phyloP scores from a whole-genome alignment of 2,329 filamentous ascomycete genomes.

The Xylariaceae sp. region DNA sequence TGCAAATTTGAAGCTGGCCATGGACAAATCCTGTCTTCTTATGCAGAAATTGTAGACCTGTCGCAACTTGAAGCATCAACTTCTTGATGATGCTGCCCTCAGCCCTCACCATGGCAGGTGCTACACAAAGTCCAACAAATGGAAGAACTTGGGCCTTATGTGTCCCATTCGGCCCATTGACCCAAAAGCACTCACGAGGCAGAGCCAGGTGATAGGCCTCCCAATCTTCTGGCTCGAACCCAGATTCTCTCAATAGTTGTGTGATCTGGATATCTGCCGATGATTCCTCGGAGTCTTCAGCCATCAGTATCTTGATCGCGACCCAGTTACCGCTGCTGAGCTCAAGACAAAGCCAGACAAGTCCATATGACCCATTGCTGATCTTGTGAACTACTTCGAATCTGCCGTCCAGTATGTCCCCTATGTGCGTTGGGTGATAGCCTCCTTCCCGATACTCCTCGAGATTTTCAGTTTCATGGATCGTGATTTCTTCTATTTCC shows the following conservation, averaged over 20 bases:
- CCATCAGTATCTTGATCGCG: not conserved
- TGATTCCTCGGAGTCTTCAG: not conserved
- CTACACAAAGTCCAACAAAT: no score
- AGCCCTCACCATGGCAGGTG: not conserved
- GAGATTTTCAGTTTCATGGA: no score
- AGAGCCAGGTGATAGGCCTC: slow-evolving; percentile 4
- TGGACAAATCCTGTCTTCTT: not conserved
- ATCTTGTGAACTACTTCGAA: not conserved
- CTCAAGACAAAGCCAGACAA: not conserved
- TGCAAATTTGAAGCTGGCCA: not conserved
- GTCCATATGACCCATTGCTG: not conserved
- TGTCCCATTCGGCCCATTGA: slow-evolving; percentile 9
- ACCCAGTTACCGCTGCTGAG: not conserved
- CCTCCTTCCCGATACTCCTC: not conserved
- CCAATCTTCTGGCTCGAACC: not conserved
- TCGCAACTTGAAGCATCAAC: not conserved
- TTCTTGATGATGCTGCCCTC: not conserved
- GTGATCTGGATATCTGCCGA: not conserved
- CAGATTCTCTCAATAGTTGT: not conserved
- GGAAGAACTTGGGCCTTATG: slow-evolving; percentile 6
- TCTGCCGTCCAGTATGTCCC: not conserved
- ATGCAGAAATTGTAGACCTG: not conserved
- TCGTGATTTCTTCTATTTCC: no score
- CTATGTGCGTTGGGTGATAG: not conserved
- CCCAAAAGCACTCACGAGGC: slow-evolving; percentile 8